Evolutionary conservation across 805 yeast genomes (phyloP), one percentile per base, ranked within the genome.

Genomic region (Ogataea henricii): DNA sequence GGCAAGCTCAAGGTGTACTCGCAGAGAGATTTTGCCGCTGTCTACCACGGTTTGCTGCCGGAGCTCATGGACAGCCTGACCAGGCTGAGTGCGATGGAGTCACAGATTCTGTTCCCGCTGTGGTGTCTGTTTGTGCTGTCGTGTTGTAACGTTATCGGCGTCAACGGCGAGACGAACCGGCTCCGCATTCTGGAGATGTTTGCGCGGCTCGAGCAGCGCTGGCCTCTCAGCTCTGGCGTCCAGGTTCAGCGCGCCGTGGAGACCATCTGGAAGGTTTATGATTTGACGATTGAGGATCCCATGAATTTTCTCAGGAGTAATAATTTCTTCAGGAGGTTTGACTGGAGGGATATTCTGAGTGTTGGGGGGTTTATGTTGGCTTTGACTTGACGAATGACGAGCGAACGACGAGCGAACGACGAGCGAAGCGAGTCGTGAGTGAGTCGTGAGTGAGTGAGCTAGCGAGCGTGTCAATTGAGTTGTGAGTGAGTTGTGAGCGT

Each of bases 111-210:
- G 10, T 65, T 60, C 27, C 71, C 71, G 6, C 49, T 56, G 23
- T 66, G 71, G 71, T 47, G 66, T 12, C 27, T 66, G 16, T 52
- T 65, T n/a, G 58, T 66, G 2, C 25, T 59, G 8, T 51, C 66
- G 3, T 49, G 49, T 9, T 55, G 60, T 29, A 43, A 53, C 14
- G 49, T 46, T 16, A 22, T 42, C 6, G 54, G 53, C 2, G 43
- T 44, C 13, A 42, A 54, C 18, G 66, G 59, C 10, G 55, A 51
- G 12, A 21, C 43, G 2, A 51, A 41, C 2, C 43, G 66, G 18
- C 16, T 61, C 2, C 33, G 46, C 9, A 50, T 59, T 1, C 43
- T 64, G 14, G 51, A 55, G 13, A 40, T 62, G 4, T 55, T 65
- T n/a, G 47, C 52, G 1, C 30, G 36, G 3, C 37, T 66, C 9